Conservation (phyloP, 2,329 filamentous ascomycete genomes). For the Aspergillus pseudotamarii region DNA sequence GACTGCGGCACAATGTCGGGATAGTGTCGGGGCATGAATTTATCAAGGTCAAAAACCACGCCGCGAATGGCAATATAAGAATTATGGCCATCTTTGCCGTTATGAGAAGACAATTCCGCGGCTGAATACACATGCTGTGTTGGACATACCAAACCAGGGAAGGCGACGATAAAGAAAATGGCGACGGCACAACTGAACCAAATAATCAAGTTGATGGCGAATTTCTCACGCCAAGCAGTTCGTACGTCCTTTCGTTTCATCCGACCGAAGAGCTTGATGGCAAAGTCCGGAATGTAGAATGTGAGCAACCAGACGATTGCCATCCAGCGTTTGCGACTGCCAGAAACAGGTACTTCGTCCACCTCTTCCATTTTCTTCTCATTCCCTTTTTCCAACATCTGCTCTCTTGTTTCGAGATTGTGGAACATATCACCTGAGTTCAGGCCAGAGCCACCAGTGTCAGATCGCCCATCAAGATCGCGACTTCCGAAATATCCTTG, state of each 20-base stretch:
- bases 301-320: slow-evolving; percentile 81
- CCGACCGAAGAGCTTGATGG: slow-evolving; percentile 73
- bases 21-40: slow-evolving; percentile 77
- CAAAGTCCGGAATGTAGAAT: slow-evolving; percentile 83
- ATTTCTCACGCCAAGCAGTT: slow-evolving; percentile 92
- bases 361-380: slow-evolving; percentile 89
- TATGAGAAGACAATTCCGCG: slow-evolving; percentile 70
- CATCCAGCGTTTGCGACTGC: slow-evolving; percentile 87
- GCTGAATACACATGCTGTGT: slow-evolving; percentile 85
- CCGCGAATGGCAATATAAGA: slow-evolving; percentile 84
- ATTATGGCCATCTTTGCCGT: slow-evolving; percentile 68
- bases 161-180: slow-evolving; percentile 86
- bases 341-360: slow-evolving; percentile 76
- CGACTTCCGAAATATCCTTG: slow-evolving; percentile 78
- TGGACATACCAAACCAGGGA: slow-evolving; percentile 87
- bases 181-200: slow-evolving; percentile 80
- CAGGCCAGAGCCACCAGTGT: slow-evolving; percentile 88
- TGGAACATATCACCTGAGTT: slow-evolving; percentile 97
- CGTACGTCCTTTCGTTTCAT: slow-evolving; percentile 93
- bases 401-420: slow-evolving; percentile 88
- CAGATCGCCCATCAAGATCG: slow-evolving; percentile 82
- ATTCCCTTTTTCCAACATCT: slow-evolving; percentile 93
- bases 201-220: slow-evolving; percentile 97
- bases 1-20: slow-evolving; percentile 65
- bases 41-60: slow-evolving; percentile 79